Percentiles rank a stretch among this genome's conserved stretches.
Evolutionary conservation across 108 stramenopile species (phyloP).

Genomic region (Pseudonitzschia delicatissima): DNA sequence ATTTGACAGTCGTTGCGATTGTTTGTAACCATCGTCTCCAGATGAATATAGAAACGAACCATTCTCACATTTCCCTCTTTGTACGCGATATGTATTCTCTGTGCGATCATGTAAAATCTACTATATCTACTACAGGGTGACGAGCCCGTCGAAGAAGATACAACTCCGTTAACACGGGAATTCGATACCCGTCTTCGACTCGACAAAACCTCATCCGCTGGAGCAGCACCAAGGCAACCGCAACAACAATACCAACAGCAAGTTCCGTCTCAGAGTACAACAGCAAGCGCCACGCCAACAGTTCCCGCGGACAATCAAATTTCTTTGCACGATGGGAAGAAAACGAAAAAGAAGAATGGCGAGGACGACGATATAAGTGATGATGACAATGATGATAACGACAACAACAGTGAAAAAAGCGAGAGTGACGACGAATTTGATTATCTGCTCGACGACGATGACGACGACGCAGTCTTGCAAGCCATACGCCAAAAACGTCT

Average conservation of each 20-base stretch:
- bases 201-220: constrained; percentile 47
- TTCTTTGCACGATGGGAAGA: neutral
- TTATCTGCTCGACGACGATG: constrained; percentile 42
- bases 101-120: too few species aligned
- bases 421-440: constrained; percentile 64
- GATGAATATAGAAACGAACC: too few species aligned
- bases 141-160: constrained; percentile 48
- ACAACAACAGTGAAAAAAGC: constrained; percentile 39
- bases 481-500: constrained; percentile 85
- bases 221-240: constrained; percentile 25
- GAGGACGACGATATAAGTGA: neutral
- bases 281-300: constrained; percentile 32
- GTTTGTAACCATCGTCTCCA: too few species aligned
- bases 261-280: too few species aligned
- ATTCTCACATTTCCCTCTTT: too few species aligned
- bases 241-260: constrained; percentile 9
- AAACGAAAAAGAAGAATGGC: neutral
- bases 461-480: constrained; percentile 65
- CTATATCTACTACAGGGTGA: too few species aligned
- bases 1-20: too few species aligned
- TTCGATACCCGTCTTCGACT: constrained; percentile 68
- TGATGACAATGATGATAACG: constrained; percentile 35
- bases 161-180: constrained; percentile 50
- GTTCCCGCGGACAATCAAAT: neutral
- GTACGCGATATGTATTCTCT: too few species aligned